Evolutionary conservation across 805 yeast species (phyloP), one percentile per base, ranked within the genome.

Genomic region (Vanderwaltozyma verrucispora): DNA sequence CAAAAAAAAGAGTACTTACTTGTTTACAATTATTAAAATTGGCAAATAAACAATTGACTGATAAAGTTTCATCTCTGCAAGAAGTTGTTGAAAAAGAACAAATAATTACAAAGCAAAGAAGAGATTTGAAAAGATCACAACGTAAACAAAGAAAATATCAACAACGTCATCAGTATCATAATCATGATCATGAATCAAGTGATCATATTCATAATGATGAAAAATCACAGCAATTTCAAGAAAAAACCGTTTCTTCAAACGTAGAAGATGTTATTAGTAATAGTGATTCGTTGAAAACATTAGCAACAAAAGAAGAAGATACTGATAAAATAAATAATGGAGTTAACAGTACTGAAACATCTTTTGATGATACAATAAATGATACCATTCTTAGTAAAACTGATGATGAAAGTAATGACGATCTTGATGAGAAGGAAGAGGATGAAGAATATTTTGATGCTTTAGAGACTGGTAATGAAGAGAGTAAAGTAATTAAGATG

Each of bases 11-110:
- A 45, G 54, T 87, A 33, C 77, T 82, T 27, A 81, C 89, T 51
- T 76, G 94, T 49, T 67, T 88, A 33, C 88, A 86, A 47, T 67
- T 88, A 36, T 64, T 87, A 39, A 80, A 80, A 51, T 65, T 85
- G 35, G 96, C 96, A 3, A 87, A 85, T 51, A 75, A 74, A 39
- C 85, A 80, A 49, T 67, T 87, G 24, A 77, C 80, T 33, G 65
- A 72, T 33, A 76, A 85, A 46, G 81, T 87, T 15, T 68, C 67
- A 37, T 69, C 68, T 40, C 63, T 87, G 29, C 87, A 81, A 50
- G 66, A 63, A n/a, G 49, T 67, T 30, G 70, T 80, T 3, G 69
- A 68, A 17, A 69, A 69, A 40, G 83, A 69, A 45, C 59, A 62
- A 27, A 39, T 33, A 16, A 13, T 15, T n/a, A n/a, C n/a, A n/a